A percentile compares a stretch with the other conserved stretches of the same genome.
These are phyloP conservation scores for Phytophthora ohioensis DNA, from an alignment of 352 stramenopile species.

Conservation along the genomic window DNA sequence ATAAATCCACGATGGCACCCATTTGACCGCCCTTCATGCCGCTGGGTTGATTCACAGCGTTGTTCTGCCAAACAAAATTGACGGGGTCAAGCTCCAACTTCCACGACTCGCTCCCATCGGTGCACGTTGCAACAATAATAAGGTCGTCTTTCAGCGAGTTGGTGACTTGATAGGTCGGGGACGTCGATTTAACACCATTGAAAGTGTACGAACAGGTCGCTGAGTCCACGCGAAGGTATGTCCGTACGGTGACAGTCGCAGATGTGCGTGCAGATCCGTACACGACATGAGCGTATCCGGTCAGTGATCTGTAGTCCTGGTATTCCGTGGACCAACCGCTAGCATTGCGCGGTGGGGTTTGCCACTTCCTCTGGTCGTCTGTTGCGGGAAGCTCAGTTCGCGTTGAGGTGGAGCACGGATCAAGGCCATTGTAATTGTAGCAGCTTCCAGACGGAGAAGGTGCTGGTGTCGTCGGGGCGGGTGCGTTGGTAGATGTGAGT, in stretches of 20 bases:
- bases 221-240: constrained; percentile 33
- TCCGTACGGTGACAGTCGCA: constrained; percentile 53
- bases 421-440: constrained; percentile 45
- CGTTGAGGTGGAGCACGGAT: constrained; percentile 37
- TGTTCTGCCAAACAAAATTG: constrained; percentile 74
- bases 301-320: constrained; percentile 58
- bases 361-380: constrained; percentile 51
- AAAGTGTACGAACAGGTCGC: constrained; percentile 51
- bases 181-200: constrained; percentile 40
- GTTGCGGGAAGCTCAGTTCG: constrained; percentile 27
- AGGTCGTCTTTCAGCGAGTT: constrained; percentile 42
- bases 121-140: constrained; percentile 44
- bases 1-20: constrained; percentile 74
- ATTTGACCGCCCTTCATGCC: constrained; percentile 58
- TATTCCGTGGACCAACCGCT: constrained; percentile 39
- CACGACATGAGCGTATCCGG: constrained; percentile 54
- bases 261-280: constrained; percentile 44
- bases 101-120: constrained; percentile 13
- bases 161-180: constrained; percentile 30
- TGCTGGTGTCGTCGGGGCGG: constrained; percentile 27
- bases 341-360: constrained; percentile 56
- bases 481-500: constrained; percentile 21
- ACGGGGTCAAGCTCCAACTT: constrained; percentile 60
- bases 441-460: constrained; percentile 34
- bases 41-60: constrained; percentile 39